Conservation (phyloP, 148 eudicot genomes). For the Rheum nobile region DNA sequence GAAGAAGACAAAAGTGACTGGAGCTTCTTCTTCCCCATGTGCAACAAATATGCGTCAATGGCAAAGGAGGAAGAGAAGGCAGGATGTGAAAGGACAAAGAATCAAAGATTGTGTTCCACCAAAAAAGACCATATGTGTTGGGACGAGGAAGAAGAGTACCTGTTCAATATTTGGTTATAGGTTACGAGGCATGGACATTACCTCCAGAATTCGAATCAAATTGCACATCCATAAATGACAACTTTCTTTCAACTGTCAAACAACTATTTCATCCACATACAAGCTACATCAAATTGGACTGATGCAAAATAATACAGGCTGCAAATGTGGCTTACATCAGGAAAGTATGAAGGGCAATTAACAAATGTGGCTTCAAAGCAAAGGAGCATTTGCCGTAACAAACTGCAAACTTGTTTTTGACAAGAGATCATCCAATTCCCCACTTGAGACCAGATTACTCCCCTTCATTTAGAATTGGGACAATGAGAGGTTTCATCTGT, state of each 20-base stretch:
- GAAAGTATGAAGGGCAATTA: neutral
- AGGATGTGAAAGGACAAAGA: too few relatives aligned
- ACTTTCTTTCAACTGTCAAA: neutral
- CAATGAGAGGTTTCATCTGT: conserved; percentile 92
- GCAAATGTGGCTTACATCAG: neutral
- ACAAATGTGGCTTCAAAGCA: neutral
- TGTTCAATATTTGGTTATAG: too few relatives aligned
- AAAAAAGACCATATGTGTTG: too few relatives aligned
- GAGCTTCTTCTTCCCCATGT: too few relatives aligned
- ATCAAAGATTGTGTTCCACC: too few relatives aligned
- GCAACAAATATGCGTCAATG: too few relatives aligned
- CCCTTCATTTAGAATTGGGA: conserved; percentile 73
- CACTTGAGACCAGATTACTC: conserved; percentile 28
- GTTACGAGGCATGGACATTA: too few relatives aligned
- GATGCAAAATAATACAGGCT: neutral
- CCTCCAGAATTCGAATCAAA: neutral
- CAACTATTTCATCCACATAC: conserved; percentile 2
- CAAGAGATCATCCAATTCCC: neutral
- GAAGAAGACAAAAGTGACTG: too few relatives aligned
- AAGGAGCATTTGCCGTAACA: neutral
- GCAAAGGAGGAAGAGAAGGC: too few relatives aligned
- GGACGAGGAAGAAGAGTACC: too few relatives aligned
- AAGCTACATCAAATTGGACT: neutral
- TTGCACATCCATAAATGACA: neutral
- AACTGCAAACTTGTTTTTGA: neutral